Percentiles rank a stretch among this genome's conserved stretches.
phyloP scores from a whole-genome alignment of 2,329 filamentous ascomycete species.

The Fusarium devonianum region DNA sequence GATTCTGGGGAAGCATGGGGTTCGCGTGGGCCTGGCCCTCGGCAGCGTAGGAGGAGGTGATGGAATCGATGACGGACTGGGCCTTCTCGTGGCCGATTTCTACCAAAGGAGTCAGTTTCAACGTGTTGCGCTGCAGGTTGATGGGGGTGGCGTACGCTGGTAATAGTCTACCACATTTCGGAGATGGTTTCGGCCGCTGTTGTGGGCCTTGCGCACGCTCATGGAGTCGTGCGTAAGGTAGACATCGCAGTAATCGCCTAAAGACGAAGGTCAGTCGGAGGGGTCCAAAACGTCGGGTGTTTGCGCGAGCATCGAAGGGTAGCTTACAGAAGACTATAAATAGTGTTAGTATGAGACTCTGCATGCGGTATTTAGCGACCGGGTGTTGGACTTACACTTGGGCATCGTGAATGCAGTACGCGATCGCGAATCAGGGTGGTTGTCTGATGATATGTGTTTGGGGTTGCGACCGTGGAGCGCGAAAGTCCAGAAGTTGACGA shows the following conservation, averaged over 20 bases:
- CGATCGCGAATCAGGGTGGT: conserved; percentile 20
- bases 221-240: conserved; percentile 99
- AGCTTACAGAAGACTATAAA: conserved; percentile 37
- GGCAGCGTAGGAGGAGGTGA: conserved; percentile 93
- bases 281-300: conserved; percentile 16
- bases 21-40: conserved; percentile 89
- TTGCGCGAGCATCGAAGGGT: conserved; percentile 10
- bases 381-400: conserved; percentile 73
- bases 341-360: conserved; percentile 47
- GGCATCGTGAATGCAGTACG: conserved; percentile 69
- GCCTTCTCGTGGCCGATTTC: conserved; percentile 99
- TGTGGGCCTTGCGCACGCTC: conserved; percentile 99
- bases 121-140: background rate
- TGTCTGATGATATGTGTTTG: conserved; percentile 14
- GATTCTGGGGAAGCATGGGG: conserved; percentile 79
- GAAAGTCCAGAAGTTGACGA: conserved; percentile 37
- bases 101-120: conserved; percentile 47
- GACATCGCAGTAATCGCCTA: conserved; percentile 97
- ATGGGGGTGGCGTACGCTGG: conserved; percentile 68
- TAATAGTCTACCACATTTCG: conserved; percentile 99
- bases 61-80: conserved; percentile 97
- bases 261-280: conserved; percentile 43
- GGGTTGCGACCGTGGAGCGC: conserved; percentile 21
- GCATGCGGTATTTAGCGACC: background rate
- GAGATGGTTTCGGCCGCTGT: conserved; percentile 93